A percentile compares a stretch with the other conserved stretches of the same genome.
These are phyloP conservation scores for Phycomyces blakesleeanus DNA, from an alignment of 192 early-diverging fungal genomes.

Conservation along the genomic window DNA sequence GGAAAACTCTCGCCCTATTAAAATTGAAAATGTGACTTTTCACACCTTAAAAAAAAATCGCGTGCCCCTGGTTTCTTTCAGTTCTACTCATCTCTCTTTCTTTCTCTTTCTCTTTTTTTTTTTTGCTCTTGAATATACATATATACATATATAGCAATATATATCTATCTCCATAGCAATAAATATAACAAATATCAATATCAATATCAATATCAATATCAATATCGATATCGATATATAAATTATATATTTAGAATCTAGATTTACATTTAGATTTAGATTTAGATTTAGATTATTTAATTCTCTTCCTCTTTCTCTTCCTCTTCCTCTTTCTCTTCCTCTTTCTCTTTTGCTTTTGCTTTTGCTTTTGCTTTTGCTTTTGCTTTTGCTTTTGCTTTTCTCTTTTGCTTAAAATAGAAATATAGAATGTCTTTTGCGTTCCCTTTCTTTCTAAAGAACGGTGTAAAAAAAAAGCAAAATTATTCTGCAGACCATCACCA, in stretches of 20 bases:
- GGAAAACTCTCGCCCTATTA: neutral
- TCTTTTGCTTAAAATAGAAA: neutral
- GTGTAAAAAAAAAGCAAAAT: constrained; percentile 13
- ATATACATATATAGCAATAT: no score
- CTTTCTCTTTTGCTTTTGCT: constrained; percentile 11
- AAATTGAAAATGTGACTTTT: neutral
- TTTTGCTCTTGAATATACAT: no score
- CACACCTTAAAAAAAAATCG: neutral
- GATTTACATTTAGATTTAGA: no score
- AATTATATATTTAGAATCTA: no score
- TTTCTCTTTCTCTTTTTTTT: constrained; percentile 2
- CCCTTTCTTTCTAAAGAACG: constrained; percentile 11
- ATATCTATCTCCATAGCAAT: no score
- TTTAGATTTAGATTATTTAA: no score
- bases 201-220: no score
- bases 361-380: no score
- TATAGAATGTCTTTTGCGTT: constrained; percentile 10
- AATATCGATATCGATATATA: no score
- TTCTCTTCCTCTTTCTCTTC: neutral
- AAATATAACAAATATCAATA: no score
- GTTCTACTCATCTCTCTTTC: neutral
- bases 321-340: neutral
- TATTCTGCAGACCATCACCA: neutral
- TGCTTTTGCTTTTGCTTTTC: neutral
- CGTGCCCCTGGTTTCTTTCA: neutral